Percentiles rank a stretch among this genome's conserved stretches.
Conservation (phyloP, 78 protist genomes). For the Dictyostelium capitatum region DNA sequence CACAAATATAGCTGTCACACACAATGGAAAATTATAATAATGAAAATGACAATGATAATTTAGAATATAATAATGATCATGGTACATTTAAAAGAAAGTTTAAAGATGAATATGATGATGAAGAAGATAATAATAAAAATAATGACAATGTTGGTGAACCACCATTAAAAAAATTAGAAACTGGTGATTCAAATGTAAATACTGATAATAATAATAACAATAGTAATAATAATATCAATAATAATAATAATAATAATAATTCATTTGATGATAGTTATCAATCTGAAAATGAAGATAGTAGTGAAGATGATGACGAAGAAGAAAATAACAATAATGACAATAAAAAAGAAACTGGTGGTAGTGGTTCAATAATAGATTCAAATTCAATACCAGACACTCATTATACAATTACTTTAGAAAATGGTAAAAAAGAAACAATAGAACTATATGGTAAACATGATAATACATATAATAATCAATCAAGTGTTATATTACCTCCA, state of each 20-base stretch:
- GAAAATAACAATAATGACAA: not conserved
- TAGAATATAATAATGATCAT: no score
- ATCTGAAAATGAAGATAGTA: no score
- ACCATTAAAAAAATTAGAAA: not conserved
- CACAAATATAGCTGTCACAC: no score
- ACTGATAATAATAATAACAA: not conserved
- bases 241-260: not conserved
- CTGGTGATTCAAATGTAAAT: not conserved
- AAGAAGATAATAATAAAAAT: not conserved
- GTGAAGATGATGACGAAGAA: no score
- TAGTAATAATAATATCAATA: not conserved
- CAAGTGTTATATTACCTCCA: not conserved
- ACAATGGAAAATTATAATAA: not conserved
- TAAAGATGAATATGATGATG: not conserved
- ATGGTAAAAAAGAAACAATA: not conserved
- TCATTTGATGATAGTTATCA: no score
- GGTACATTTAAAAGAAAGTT: no score
- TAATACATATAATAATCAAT: not conserved
- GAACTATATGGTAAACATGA: conserved; percentile 4
- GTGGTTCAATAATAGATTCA: not conserved
- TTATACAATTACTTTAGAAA: not conserved
- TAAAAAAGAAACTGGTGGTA: not conserved
- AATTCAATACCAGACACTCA: not conserved
- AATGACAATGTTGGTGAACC: not conserved
- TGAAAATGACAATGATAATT: not conserved